phyloP scores from a whole-genome alignment of 768 basidiomycete genomes.

The Cystofilobasidium ferigula region DNA sequence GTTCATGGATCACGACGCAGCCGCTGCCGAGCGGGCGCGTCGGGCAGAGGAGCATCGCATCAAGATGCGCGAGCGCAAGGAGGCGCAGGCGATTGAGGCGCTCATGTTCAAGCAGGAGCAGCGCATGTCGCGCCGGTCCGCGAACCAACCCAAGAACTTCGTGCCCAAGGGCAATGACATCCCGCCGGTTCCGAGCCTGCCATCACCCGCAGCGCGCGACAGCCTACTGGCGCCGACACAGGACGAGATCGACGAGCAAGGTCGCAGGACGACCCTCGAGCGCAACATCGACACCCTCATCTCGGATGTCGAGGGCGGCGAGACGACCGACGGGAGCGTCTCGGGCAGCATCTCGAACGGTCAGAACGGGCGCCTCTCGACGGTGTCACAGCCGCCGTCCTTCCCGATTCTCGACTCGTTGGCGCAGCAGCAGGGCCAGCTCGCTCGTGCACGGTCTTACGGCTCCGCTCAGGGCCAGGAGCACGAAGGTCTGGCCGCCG shows the following conservation, averaged over 20 bases:
- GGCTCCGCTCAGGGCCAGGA: neutral
- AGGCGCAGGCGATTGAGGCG: slow-evolving; percentile 10
- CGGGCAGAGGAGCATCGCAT: slow-evolving; percentile 11
- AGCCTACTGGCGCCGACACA: neutral
- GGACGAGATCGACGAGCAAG: neutral
- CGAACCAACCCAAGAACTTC: neutral
- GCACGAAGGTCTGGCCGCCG: neutral
- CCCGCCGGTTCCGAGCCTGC: no score
- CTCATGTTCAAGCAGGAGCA: neutral
- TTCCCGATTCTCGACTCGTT: neutral
- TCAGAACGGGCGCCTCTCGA: neutral
- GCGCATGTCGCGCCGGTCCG: neutral
- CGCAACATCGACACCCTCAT: neutral
- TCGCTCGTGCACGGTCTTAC: neutral
- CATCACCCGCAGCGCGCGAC: neutral
- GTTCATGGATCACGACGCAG: neutral
- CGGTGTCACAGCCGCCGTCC: neutral
- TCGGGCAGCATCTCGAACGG: neutral
- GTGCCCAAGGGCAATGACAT: neutral
- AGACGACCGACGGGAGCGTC: no score
- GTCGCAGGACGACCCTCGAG: neutral
- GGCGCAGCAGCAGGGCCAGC: neutral
- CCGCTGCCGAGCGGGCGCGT: slow-evolving; percentile 9
- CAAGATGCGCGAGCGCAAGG: slow-evolving; percentile 15
- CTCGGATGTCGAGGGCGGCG: neutral